A percentile compares a stretch with the other conserved stretches of the same genome.
Conservation (phyloP, 345 rosid genomes). For the Euphorbia lathyris region DNA sequence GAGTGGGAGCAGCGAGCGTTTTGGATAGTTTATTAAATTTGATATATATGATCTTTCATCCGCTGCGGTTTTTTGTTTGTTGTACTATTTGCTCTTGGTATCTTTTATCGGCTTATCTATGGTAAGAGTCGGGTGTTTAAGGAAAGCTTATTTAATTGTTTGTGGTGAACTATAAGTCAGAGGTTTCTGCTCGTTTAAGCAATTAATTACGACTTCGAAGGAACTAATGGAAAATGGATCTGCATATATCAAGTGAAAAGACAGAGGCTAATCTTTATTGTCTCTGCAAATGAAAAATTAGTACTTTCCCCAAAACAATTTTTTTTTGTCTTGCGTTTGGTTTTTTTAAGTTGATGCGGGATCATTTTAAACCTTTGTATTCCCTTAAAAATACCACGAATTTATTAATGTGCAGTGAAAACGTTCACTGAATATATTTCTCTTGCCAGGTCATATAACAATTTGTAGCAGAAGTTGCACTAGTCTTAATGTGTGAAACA, state of each 20-base stretch:
- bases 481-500: neutral
- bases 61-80: neutral
- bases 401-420: neutral
- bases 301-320: neutral
- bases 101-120: neutral
- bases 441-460: neutral
- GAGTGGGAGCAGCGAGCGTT: too few relatives aligned
- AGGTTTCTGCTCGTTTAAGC: conserved; percentile 2
- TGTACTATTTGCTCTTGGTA: neutral
- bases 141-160: neutral
- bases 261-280: neutral
- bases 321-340: neutral
- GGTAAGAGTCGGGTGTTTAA: neutral
- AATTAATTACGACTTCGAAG: neutral
- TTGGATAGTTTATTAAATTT: neutral
- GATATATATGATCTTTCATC: neutral
- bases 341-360: neutral
- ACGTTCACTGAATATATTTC: neutral
- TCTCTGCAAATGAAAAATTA: neutral
- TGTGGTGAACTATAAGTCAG: neutral
- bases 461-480: neutral
- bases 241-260: conserved; percentile 6
- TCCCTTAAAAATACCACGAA: neutral
- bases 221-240: conserved; percentile 1
- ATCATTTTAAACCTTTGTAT: neutral